Base-by-base conservation (phyloP, 1,284 basidiomycete genomes). In the Marasmius tenuissimus region DNA sequence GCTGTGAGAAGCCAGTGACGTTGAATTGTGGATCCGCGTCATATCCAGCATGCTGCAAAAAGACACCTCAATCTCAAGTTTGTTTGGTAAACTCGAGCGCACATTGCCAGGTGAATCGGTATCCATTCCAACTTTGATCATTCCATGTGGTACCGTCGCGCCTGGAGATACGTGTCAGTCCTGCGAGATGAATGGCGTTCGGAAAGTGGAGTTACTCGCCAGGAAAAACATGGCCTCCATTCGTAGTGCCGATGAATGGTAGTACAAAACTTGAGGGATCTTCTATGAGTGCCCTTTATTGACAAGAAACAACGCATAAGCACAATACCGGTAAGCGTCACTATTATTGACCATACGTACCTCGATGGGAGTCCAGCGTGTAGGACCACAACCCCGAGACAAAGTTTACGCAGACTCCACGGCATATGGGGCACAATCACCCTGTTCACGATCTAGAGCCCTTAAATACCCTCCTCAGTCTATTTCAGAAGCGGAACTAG, bases 111-210 rank as follows among this genome's bases (percentile, higher is more conserved):
- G 81, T 4, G 85, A 86, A 64, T 87, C 82, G 0, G 86, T 88
- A 69, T 89, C 86, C 81, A 87, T 83, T 3, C 85, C 87, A 1
- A 76, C 80, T 72, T 88, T 88, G 18, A 83, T 79, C 84, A 87
- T 86, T 33, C 87, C 86, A 73, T 87, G 86, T 7, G 87, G 87
- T 18, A 86, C 69, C 0, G 85, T 87, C 3, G 85, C 86, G 45
- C 86, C 84, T 85, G 56, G 5, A 35, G 39, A 16, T 34, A 45
- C 54, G 11, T 39, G 27, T 27, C 27, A 27, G 27, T 53, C 52
- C 27, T 34, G 45, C 52, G 58, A 45, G 20, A 51, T 40, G 37
- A 39, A 49, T 22, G 56, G n/a, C 22, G 14, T 42, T n/a, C 7
- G 34, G 12, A 10, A 5, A 40, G 22, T 45, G 9, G 12, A 7